Base-by-base conservation (phyloP, 208 protist genomes). In the Trypanosoma conorhini region DNA sequence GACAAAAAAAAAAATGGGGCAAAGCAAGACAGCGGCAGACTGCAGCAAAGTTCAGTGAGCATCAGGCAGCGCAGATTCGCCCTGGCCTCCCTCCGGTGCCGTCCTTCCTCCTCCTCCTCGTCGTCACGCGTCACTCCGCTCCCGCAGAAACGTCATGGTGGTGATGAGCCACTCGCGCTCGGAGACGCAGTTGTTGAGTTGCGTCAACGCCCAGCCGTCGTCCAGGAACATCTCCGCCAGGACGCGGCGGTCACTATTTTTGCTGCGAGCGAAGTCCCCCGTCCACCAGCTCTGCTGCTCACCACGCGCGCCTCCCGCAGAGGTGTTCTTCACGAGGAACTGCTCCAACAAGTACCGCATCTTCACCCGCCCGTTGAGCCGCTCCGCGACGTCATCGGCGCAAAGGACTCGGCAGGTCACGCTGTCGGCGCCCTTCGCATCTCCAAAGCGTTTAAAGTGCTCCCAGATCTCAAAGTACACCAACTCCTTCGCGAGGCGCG, bases 161-260 rank as follows among this genome's bases (percentile, higher is more conserved):
- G 72, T 77, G 33, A 77, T 77, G 8, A 77, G 31, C 72, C 72
- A 77, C 64, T 77, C 72, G 1, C 72, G 72, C 42, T 77, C 72
- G 15, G 72, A 77, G 26, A 70, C 58, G 38, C 64, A 70, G 50
- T 44, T 77, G 38, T 71, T 71, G 19, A 77, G 0, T 0, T 71
- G 64, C 38, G 24, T 17, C 56, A 77, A 65, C 13, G 24, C 46
- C 72, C 72, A 77, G 13, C 64, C 72, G 51, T 77, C 72, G 24
- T 71, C 46, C n/a, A 77, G 19, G 15, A 77, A 57, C 59, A 48
- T 24, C 50, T 77, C 64, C 22, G 50, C n/a, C n/a, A 77, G 7
- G 28, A 71, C 57, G 22, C 72, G 72, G 26, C 72, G 72, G 59
- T 77, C 72, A 22, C 56, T 46, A 46, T 65, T 50, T 1, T 54